Percentiles rank a stretch among this genome's conserved stretches.
Conservation (phyloP, 2,329 filamentous ascomycete species). For the Graphilbum sp. region DNA sequence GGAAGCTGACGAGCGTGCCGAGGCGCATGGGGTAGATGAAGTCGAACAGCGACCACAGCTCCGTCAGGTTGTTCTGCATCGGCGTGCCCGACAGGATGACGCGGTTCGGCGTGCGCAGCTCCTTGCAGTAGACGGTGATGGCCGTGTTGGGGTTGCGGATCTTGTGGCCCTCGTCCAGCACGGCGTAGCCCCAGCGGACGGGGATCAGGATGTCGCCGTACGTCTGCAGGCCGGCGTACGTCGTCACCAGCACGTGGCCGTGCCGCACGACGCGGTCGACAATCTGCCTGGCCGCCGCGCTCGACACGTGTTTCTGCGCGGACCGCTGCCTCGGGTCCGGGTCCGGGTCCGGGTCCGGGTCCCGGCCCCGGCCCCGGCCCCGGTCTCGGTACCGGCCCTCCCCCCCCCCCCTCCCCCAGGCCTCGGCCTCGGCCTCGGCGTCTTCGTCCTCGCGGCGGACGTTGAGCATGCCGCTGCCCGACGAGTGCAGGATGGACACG, state of each 20-base stretch:
- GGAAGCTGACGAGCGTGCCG: conserved; percentile 80
- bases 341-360: no score
- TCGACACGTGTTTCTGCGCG: conserved; percentile 28
- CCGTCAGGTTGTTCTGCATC: conserved; percentile 91
- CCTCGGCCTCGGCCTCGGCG: conserved; percentile 36
- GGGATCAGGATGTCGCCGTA: conserved; percentile 71
- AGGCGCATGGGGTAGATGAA: conserved; percentile 95
- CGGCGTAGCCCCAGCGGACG: conserved; percentile 81
- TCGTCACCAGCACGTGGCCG: conserved; percentile 88
- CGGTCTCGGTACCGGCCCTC: no score
- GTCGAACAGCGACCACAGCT: conserved; percentile 94
- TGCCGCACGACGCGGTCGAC: conserved; percentile 67
- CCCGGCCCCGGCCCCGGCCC: no score
- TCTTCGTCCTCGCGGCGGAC: conserved; percentile 48
- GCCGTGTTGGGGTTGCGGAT: conserved; percentile 93
- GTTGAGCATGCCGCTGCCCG: conserved; percentile 91
- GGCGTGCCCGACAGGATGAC: conserved; percentile 92
- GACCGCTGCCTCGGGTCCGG: no score
- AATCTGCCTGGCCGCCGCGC: conserved; percentile 60
- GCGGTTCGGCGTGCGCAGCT: conserved; percentile 75
- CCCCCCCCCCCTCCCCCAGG: conserved; percentile 26
- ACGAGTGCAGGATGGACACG: conserved; percentile 88
- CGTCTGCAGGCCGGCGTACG: conserved; percentile 88
- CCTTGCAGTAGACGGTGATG: conserved; percentile 90
- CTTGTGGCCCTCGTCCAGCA: conserved; percentile 94